Conservation (phyloP, 768 basidiomycete genomes). For the Lentinula lateritia region DNA sequence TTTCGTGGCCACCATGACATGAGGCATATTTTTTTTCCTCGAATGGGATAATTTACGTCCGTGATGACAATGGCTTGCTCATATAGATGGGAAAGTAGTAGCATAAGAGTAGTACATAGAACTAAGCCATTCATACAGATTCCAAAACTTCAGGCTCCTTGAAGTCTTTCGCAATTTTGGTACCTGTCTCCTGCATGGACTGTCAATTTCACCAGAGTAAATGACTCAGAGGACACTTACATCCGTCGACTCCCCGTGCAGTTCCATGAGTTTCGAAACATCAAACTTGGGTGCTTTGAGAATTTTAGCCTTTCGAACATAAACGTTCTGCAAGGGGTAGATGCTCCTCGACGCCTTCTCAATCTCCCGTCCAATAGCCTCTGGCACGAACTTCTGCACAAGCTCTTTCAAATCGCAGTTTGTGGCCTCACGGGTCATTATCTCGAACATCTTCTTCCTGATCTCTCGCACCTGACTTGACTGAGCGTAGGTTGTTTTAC, state of each 20-base stretch:
- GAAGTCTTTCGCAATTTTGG: conserved; percentile 91
- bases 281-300: conserved; percentile 98
- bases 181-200: conserved; percentile 77
- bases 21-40: background rate
- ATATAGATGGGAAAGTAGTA: conserved; percentile 1
- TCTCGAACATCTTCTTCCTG: conserved; percentile 99
- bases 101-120: conserved; percentile 3
- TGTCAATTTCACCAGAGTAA: conserved; percentile 8
- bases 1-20: background rate
- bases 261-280: conserved; percentile 90
- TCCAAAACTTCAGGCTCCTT: conserved; percentile 95
- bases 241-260: conserved; percentile 92
- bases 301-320: conserved; percentile 99
- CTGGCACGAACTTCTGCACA: conserved; percentile 98
- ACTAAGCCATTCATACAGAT: conserved; percentile 58
- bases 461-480: conserved; percentile 94
- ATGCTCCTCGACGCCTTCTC: conserved; percentile 96
- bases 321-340: conserved; percentile 99
- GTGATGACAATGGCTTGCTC: conserved; percentile 1
- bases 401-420: conserved; percentile 97
- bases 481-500: conserved; percentile 99
- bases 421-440: conserved; percentile 92
- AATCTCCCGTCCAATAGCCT: conserved; percentile 98
- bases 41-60: background rate
- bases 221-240: conserved; percentile 43